phyloP scores from a whole-genome alignment of 345 rosid species.

The Rhizophora apiculata region DNA sequence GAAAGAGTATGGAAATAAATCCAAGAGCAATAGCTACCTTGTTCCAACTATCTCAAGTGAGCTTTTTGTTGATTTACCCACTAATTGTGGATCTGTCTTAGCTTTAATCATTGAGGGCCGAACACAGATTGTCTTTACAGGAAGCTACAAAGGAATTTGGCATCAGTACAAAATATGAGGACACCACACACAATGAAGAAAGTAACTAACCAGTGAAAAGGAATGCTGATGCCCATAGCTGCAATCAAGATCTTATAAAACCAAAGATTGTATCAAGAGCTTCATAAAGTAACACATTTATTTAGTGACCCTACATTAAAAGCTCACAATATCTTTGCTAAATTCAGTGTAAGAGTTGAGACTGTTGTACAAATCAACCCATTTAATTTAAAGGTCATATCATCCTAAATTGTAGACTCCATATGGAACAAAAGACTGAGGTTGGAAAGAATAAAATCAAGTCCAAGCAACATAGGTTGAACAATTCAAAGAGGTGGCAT shows the following conservation, averaged over 20 bases:
- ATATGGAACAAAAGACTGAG: too few relatives aligned
- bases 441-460: too few relatives aligned
- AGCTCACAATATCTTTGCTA: too few relatives aligned
- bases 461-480: too few relatives aligned
- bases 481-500: too few relatives aligned
- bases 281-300: too few relatives aligned
- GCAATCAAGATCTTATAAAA: not conserved
- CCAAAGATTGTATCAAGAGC: too few relatives aligned
- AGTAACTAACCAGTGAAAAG: not conserved
- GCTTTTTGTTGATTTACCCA: constrained; percentile 26
- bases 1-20: constrained; percentile 4
- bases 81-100: constrained; percentile 26
- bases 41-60: constrained; percentile 66
- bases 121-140: constrained; percentile 42
- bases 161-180: not conserved
- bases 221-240: not conserved
- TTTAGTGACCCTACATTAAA: too few relatives aligned
- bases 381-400: too few relatives aligned
- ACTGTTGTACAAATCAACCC: too few relatives aligned
- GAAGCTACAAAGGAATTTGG: constrained; percentile 40
- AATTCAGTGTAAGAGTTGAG: too few relatives aligned
- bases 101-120: constrained; percentile 77
- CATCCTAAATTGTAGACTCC: too few relatives aligned
- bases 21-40: constrained; percentile 40
- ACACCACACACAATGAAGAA: not conserved